A percentile compares a stretch with the other conserved stretches of the same genome.
Conservation (phyloP, 345 rosid genomes). For the Eucalyptus leucophloia region DNA sequence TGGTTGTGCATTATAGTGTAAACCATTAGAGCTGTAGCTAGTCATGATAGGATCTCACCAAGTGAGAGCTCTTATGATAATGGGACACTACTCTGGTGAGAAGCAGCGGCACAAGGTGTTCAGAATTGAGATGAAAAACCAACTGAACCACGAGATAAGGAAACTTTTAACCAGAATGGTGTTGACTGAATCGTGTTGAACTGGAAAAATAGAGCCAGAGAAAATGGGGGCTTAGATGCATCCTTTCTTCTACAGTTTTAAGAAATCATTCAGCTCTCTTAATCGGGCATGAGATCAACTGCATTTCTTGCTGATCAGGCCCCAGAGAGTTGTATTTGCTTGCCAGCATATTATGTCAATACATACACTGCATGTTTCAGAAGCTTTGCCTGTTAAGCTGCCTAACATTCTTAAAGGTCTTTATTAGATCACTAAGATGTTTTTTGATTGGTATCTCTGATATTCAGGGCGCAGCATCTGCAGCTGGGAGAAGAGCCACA, state of each 20-base stretch:
- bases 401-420: not conserved
- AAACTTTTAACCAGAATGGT: not conserved
- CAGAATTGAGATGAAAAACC: not conserved
- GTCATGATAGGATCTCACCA: not conserved
- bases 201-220: not conserved
- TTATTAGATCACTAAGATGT: not conserved
- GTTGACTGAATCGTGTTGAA: not conserved
- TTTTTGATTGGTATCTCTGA: not conserved
- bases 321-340: not conserved
- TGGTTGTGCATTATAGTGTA: not conserved
- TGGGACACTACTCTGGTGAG: not conserved
- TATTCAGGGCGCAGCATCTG: conserved; percentile 52
- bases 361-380: not conserved
- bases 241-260: not conserved
- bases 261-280: not conserved
- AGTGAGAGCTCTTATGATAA: not conserved
- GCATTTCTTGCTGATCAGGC: not conserved
- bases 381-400: not conserved
- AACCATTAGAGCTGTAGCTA: not conserved
- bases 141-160: not conserved
- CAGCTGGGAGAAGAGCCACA: conserved; percentile 56
- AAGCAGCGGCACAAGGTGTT: not conserved
- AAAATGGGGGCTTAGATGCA: not conserved
- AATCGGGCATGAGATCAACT: not conserved
- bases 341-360: not conserved